A percentile compares a stretch with the other conserved stretches of the same genome.
phyloP scores from a whole-genome alignment of 306 rosid genomes.

The Cajanus cajan region DNA sequence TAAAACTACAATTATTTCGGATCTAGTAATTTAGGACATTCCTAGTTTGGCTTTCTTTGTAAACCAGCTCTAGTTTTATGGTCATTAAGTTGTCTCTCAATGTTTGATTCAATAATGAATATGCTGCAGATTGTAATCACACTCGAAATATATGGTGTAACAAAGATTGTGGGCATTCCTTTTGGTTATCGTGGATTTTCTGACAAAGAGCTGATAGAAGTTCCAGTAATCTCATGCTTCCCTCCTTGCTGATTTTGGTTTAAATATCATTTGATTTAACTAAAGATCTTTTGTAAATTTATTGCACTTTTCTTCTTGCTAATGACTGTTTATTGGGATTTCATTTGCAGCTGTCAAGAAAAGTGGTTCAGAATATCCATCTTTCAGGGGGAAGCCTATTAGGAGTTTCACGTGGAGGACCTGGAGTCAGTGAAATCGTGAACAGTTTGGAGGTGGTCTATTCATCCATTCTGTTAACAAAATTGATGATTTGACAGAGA shows the following conservation, averaged over 20 bases:
- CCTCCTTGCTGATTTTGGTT: constrained; percentile 23
- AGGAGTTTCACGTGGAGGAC: constrained; percentile 99
- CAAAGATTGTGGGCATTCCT: constrained; percentile 89
- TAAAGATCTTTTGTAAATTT: not conserved
- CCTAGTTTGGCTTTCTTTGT: constrained; percentile 17
- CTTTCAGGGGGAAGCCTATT: constrained; percentile 98
- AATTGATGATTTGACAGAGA: constrained; percentile 8
- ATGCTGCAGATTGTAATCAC: constrained; percentile 89
- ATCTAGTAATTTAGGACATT: not conserved
- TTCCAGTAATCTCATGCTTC: constrained; percentile 56
- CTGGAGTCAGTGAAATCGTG: constrained; percentile 67
- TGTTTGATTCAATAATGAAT: constrained; percentile 27
- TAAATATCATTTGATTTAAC: not conserved
- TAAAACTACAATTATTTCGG: not conserved
- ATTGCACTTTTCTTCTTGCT: not conserved
- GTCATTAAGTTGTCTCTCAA: constrained; percentile 8
- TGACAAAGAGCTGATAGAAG: constrained; percentile 69
- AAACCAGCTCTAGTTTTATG: constrained; percentile 1
- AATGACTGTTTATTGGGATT: constrained; percentile 21
- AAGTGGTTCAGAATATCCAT: constrained; percentile 94
- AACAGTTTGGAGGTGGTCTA: constrained; percentile 67
- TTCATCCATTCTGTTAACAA: constrained; percentile 14
- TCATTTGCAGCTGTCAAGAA: constrained; percentile 74
- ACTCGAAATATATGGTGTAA: constrained; percentile 94
- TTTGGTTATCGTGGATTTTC: constrained; percentile 95